Evolutionary conservation across 345 rosid genomes (phyloP), one percentile per base, ranked within the genome.

Genomic region (Citrus glauca): DNA sequence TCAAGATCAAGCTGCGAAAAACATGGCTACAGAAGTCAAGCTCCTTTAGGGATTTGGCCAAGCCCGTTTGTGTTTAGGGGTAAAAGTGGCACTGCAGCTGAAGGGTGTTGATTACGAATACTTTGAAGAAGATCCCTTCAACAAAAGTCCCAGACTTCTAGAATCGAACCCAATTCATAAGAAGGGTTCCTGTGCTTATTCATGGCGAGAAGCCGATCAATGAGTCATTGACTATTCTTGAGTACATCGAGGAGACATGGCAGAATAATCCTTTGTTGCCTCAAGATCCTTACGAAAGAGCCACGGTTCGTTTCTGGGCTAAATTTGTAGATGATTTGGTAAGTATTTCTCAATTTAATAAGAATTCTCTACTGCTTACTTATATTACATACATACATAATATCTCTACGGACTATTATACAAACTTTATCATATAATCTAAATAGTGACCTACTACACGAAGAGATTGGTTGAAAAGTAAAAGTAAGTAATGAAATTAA

Each of bases 171-270:
- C 82, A 42, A 62, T 73, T 66, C 73, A 45, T 45, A 59, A 77
- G 56, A 73, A 4, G 40, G n/a, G 84, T 81, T 73, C 86, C 86
- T 1, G 82, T 82, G 28, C 57, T 81, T 40, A 73, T 76, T 65
- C 85, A 82, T 30, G 59, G 61, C 7, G 50, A 64, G 7, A 82
- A 64, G 24, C 74, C 16, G 25, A 20, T 80, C n/a, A 6, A 61
- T 30, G 84, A 85, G 65, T 85, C 88, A 8, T 38, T 70, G 30
- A 55, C 74, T 9, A 73, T 85, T 22, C 77, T 82, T 4, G 87
- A 85, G 68, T 85, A 85, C 65, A 69, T 85, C 14, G 87, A 87
- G 28, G 87, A 87, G 62, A 81, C 79, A 1, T 85, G 88, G 90
- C 71, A 77, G 17, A 81, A 81, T 0, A 40, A 38, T 22, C 87